These are phyloP conservation scores for Graphilbum ipis-grandicollis DNA, from an alignment of 2,329 filamentous ascomycete species.

Conservation along the genomic window DNA sequence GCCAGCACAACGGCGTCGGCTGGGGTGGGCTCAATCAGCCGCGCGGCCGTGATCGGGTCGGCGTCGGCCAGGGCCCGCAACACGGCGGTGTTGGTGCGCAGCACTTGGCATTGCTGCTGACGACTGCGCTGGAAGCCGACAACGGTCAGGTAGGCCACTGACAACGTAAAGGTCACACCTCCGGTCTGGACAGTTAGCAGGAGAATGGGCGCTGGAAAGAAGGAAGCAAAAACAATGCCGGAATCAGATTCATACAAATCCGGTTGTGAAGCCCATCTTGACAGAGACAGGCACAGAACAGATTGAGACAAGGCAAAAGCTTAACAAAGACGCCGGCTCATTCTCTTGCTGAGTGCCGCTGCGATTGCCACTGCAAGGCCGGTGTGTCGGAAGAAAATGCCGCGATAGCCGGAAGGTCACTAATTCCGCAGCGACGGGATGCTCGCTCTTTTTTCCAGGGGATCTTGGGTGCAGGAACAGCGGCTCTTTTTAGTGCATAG, in stretches of 20 bases:
- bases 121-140: slow-evolving; percentile 54
- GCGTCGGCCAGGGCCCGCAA: slow-evolving; percentile 29
- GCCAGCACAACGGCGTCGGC: too few species aligned
- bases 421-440: too few species aligned
- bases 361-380: too few species aligned
- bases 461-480: too few species aligned
- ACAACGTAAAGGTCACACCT: slow-evolving; percentile 59
- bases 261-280: slow-evolving; percentile 64
- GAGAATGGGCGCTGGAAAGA: neutral
- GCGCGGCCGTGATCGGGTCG: slow-evolving; percentile 21
- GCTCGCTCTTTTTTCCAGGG: too few species aligned
- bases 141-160: slow-evolving; percentile 53
- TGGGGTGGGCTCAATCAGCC: slow-evolving; percentile 10
- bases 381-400: neutral
- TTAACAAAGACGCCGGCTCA: neutral
- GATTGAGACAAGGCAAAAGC: neutral
- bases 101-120: slow-evolving; percentile 34
- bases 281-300: too few species aligned
- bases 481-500: too few species aligned
- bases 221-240: slow-evolving; percentile 8
- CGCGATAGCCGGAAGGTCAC: neutral
- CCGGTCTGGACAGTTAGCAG: slow-evolving; percentile 36
- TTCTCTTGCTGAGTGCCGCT: neutral
- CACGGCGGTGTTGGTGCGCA: slow-evolving; percentile 38
- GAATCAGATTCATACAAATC: slow-evolving; percentile 65